phyloP scores from a whole-genome alignment of 306 rosid genomes.

The Neltuma alba region DNA sequence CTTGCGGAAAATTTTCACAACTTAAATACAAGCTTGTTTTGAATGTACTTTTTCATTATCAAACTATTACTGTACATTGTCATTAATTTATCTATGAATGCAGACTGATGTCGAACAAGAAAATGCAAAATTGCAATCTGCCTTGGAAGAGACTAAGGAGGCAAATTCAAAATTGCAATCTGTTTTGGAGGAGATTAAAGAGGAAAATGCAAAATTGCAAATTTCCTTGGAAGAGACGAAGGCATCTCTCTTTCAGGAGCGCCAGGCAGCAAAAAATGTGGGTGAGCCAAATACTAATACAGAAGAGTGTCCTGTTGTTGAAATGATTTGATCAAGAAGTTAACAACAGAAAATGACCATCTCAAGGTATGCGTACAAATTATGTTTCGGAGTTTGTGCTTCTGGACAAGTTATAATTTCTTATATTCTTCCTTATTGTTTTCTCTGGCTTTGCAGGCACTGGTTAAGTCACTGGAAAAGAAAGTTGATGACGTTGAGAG shows the following conservation, averaged over 20 bases:
- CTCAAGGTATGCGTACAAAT: conserved; percentile 55
- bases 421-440: conserved; percentile 20
- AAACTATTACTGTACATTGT: conserved; percentile 35
- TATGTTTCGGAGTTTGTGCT: conserved; percentile 7
- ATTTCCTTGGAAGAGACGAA: conserved; percentile 66
- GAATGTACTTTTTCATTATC: conserved; percentile 27
- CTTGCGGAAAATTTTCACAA: not conserved
- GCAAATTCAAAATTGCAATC: conserved; percentile 70
- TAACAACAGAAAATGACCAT: conserved; percentile 70
- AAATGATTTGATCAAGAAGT: conserved; percentile 57
- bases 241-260: conserved; percentile 58
- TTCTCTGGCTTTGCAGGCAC: conserved; percentile 56
- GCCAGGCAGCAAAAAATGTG: conserved; percentile 47
- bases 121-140: conserved; percentile 66
- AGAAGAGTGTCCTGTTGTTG: conserved; percentile 55
- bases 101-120: conserved; percentile 61
- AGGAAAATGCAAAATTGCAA: conserved; percentile 70
- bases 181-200: conserved; percentile 65
- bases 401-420: conserved; percentile 12
- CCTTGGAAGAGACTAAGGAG: conserved; percentile 65
- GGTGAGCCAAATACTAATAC: conserved; percentile 44
- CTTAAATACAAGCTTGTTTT: not conserved
- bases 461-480: conserved; percentile 69
- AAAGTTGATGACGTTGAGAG: conserved; percentile 72
- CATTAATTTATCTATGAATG: conserved; percentile 33